Percentiles rank a stretch among this genome's conserved stretches.
These are phyloP conservation scores for Ceratobasidium sp. DNA, from an alignment of 1,284 basidiomycete genomes.

Conservation along the genomic window DNA sequence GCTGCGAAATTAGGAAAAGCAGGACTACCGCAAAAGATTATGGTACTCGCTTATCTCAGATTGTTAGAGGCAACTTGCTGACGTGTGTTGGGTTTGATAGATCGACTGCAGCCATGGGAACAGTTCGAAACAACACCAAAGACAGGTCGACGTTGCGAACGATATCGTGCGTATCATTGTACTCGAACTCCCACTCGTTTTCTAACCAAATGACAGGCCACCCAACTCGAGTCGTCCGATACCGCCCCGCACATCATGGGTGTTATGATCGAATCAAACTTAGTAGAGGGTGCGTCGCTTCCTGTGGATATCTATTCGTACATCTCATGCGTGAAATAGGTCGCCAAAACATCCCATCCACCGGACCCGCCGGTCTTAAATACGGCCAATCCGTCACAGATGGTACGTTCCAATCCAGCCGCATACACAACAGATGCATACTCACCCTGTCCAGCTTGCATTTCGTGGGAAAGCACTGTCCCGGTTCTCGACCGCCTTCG, in stretches of 20 bases:
- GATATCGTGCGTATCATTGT: slow-evolving; percentile 63
- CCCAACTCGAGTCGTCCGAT: slow-evolving; percentile 76
- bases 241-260: slow-evolving; percentile 88
- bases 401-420: slow-evolving; percentile 49
- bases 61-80: neutral
- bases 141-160: slow-evolving; percentile 65
- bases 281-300: slow-evolving; percentile 58
- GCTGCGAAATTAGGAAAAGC: slow-evolving; percentile 83
- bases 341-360: slow-evolving; percentile 85
- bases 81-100: slow-evolving; percentile 58
- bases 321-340: slow-evolving; percentile 58
- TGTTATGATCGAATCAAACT: slow-evolving; percentile 97
- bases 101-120: slow-evolving; percentile 92
- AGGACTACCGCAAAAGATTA: slow-evolving; percentile 81
- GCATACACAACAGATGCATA: neutral
- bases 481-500: slow-evolving; percentile 83
- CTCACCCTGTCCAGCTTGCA: slow-evolving; percentile 68
- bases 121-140: slow-evolving; percentile 68
- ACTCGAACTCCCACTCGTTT: neutral
- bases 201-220: slow-evolving; percentile 61
- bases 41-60: slow-evolving; percentile 74
- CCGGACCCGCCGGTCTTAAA: slow-evolving; percentile 80
- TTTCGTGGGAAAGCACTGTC: slow-evolving; percentile 89
- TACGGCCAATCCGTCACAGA: slow-evolving; percentile 93
- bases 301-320: no score